phyloP scores from a whole-genome alignment of 2,329 filamentous ascomycete genomes.

The Didymella exigua region DNA sequence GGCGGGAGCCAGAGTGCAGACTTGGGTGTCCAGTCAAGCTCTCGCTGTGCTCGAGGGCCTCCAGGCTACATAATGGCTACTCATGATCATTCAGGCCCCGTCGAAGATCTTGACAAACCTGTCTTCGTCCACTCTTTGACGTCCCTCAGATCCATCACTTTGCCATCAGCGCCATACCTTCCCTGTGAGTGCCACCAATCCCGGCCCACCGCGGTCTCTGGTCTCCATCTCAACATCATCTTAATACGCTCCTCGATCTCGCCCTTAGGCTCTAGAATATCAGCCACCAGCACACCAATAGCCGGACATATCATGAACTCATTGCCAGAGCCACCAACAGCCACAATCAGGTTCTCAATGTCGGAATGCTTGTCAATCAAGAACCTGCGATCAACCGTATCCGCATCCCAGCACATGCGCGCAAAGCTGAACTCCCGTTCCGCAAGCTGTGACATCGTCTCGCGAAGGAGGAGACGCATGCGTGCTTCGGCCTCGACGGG shows the following conservation, averaged over 20 bases:
- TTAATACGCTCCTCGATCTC: conserved; percentile 52
- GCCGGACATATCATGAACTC: conserved; percentile 61
- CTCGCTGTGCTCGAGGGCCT: not conserved
- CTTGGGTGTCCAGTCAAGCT: too few species aligned
- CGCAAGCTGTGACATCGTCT: conserved; percentile 61
- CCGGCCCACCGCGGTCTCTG: conserved; percentile 55
- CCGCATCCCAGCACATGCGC: conserved; percentile 63
- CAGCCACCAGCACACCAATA: conserved; percentile 57
- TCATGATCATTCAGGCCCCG: not conserved
- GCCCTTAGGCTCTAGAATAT: conserved; percentile 52
- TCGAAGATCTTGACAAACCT: not conserved
- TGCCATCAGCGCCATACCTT: conserved; percentile 55
- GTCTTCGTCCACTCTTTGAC: conserved; percentile 39
- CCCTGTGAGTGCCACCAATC: conserved; percentile 58
- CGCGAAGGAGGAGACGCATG: conserved; percentile 55
- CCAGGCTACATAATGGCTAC: not conserved
- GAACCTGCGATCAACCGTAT: conserved; percentile 61
- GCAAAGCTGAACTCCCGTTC: conserved; percentile 57
- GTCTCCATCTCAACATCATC: conserved; percentile 57
- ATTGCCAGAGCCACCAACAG: conserved; percentile 59
- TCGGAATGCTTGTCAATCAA: conserved; percentile 59
- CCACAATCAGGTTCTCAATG: conserved; percentile 52
- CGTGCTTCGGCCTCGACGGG: conserved; percentile 56
- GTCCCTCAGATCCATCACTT: conserved; percentile 56
- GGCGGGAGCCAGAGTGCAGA: too few species aligned